Percentiles rank a stretch among this genome's conserved stretches.
Evolutionary conservation across 345 rosid species (phyloP).

Genomic region (Brassica rapa): DNA sequence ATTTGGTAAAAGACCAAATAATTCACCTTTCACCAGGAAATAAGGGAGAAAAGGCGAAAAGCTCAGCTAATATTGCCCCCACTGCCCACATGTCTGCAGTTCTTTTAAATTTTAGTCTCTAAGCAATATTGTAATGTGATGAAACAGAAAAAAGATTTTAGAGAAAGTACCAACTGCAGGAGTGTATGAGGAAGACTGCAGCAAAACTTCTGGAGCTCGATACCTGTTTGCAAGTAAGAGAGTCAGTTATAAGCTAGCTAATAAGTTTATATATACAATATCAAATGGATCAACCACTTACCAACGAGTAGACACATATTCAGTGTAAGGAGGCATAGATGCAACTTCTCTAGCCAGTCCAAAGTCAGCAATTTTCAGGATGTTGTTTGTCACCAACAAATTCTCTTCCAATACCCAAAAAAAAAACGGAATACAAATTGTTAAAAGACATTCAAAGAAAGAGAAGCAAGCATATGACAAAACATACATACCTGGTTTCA

Average conservation of each 20-base stretch:
- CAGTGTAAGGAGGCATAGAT: conserved; percentile 91
- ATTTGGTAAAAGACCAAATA: not conserved
- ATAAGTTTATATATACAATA: not conserved
- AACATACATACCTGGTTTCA: conserved; percentile 69
- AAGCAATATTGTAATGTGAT: not conserved
- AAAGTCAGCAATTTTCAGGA: conserved; percentile 93
- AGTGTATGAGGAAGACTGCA: conserved; percentile 79
- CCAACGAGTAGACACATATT: conserved; percentile 98
- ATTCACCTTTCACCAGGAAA: conserved; percentile 95
- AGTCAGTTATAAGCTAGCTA: not conserved
- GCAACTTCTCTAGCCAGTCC: conserved; percentile 94
- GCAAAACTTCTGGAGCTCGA: conserved; percentile 93
- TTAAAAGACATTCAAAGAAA: conserved; percentile 11
- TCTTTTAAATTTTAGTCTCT: conserved; percentile 23
- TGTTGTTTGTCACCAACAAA: conserved; percentile 76
- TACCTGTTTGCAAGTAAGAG: conserved; percentile 54
- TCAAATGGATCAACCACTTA: conserved; percentile 37
- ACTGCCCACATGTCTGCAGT: conserved; percentile 96
- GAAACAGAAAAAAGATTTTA: not conserved
- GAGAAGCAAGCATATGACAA: not conserved
- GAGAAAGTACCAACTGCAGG: conserved; percentile 75
- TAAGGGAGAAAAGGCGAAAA: conserved; percentile 78
- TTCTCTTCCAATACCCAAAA: conserved; percentile 54
- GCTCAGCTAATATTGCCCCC: conserved; percentile 92
- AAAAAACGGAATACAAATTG: conserved; percentile 2